Evolutionary conservation across 345 rosid species (phyloP).

Genomic region (Eutrema japonicum): DNA sequence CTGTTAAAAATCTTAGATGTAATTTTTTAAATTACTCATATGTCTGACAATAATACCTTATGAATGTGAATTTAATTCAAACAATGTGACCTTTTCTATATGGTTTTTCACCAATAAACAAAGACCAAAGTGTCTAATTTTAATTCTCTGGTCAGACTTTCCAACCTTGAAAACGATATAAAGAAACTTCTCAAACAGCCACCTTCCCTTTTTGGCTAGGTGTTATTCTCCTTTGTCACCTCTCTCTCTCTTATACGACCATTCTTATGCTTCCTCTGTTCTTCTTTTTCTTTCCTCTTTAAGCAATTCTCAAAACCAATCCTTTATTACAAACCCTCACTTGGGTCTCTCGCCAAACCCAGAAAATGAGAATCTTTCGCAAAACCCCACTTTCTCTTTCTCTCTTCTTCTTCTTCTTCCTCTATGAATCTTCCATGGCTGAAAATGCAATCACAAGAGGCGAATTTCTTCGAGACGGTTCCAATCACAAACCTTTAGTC

Average conservation of each 20-base stretch:
- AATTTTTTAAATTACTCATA: background rate
- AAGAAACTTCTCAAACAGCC: constrained; percentile 31
- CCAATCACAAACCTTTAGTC: constrained; percentile 33
- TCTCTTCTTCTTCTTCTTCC: constrained; percentile 23
- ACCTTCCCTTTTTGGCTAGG: constrained; percentile 19
- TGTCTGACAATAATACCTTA: constrained; percentile 19
- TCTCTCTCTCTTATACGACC: constrained; percentile 26
- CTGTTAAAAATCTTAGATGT: background rate
- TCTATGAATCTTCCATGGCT: constrained; percentile 30
- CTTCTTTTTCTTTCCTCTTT: background rate
- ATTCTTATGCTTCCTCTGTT: constrained; percentile 30
- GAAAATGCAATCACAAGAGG: constrained; percentile 35
- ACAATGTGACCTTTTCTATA: constrained; percentile 19
- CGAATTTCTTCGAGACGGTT: constrained; percentile 38
- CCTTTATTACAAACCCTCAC: constrained; percentile 22
- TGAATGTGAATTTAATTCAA: constrained; percentile 16
- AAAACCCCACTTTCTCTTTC: background rate
- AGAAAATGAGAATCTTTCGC: constrained; percentile 30
- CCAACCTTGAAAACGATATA: constrained; percentile 16
- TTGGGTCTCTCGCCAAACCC: constrained; percentile 1
- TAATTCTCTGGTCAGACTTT: constrained; percentile 39
- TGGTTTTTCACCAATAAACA: background rate
- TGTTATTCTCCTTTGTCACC: constrained; percentile 33
- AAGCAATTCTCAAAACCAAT: background rate
- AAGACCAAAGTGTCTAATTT: background rate